A percentile compares a stretch with the other conserved stretches of the same genome.
These are phyloP conservation scores for Aspergillus bertholletiae DNA, from an alignment of 495 filamentous ascomycete genomes.

Conservation along the genomic window DNA sequence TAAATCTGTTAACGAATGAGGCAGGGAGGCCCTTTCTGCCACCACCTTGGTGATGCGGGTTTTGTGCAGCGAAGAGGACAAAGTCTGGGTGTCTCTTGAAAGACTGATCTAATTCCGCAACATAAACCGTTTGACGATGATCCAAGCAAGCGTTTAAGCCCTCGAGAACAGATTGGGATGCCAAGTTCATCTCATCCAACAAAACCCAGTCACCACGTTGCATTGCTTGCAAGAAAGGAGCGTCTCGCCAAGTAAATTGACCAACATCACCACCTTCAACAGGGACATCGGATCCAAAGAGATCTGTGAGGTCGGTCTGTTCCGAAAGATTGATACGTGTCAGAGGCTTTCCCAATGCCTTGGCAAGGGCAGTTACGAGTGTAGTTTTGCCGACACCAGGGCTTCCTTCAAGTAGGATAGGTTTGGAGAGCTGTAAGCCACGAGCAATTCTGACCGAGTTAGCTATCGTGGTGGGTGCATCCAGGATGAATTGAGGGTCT, in stretches of 20 bases:
- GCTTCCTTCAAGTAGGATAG: slow-evolving; percentile 90
- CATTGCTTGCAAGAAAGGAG: slow-evolving; percentile 94
- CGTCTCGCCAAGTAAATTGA: slow-evolving; percentile 91
- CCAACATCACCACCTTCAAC: slow-evolving; percentile 84
- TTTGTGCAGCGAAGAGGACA: slow-evolving; percentile 92
- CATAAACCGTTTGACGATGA: slow-evolving; percentile 93
- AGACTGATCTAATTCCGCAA: slow-evolving; percentile 88
- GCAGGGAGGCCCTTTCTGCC: slow-evolving; percentile 92
- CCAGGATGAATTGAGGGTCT: slow-evolving; percentile 69
- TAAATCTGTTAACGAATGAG: slow-evolving; percentile 97
- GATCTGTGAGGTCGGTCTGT: slow-evolving; percentile 94
- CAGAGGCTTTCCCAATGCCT: slow-evolving; percentile 70
- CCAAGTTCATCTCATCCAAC: slow-evolving; percentile 98
- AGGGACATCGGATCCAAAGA: slow-evolving; percentile 96
- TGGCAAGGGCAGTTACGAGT: slow-evolving; percentile 78
- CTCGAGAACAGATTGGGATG: slow-evolving; percentile 94
- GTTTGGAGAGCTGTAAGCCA: slow-evolving; percentile 84
- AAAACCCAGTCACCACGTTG: slow-evolving; percentile 93
- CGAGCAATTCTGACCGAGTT: slow-evolving; percentile 89
- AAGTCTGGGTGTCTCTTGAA: slow-evolving; percentile 89
- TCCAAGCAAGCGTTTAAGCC: slow-evolving; percentile 96
- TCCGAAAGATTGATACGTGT: slow-evolving; percentile 96
- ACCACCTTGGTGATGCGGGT: slow-evolving; percentile 94
- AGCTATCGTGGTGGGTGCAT: slow-evolving; percentile 80
- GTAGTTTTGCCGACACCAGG: slow-evolving; percentile 98